A percentile compares a stretch with the other conserved stretches of the same genome.
phyloP scores from a whole-genome alignment of 805 yeast genomes.

The Suhomyces canberraensis region DNA sequence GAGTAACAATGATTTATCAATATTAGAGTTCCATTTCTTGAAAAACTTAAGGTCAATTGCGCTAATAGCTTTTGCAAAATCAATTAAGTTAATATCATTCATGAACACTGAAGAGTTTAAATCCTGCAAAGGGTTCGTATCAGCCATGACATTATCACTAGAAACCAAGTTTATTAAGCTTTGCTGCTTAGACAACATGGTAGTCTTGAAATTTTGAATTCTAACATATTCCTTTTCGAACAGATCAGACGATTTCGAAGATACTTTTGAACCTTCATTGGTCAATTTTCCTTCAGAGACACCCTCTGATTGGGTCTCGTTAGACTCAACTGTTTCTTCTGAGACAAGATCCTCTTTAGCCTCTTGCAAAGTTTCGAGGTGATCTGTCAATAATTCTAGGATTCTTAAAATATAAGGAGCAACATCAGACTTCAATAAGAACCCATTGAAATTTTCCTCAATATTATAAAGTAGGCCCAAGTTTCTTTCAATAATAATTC shows the following conservation, averaged over 20 bases:
- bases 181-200: slow-evolving; percentile 51
- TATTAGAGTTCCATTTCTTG: slow-evolving; percentile 71
- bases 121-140: slow-evolving; percentile 23
- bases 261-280: neutral
- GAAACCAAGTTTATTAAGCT: slow-evolving; percentile 27
- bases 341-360: slow-evolving; percentile 1
- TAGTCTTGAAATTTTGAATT: slow-evolving; percentile 50
- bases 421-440: slow-evolving; percentile 60
- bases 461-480: slow-evolving; percentile 54
- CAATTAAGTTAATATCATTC: slow-evolving; percentile 45
- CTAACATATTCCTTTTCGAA: slow-evolving; percentile 13
- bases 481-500: slow-evolving; percentile 47
- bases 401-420: slow-evolving; percentile 57
- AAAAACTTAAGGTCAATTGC: slow-evolving; percentile 65
- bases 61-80: slow-evolving; percentile 62
- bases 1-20: slow-evolving; percentile 73
- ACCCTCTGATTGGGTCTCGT: neutral
- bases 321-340: neutral
- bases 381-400: slow-evolving; percentile 45
- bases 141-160: slow-evolving; percentile 8
- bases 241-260: neutral
- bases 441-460: slow-evolving; percentile 61
- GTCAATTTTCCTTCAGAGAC: neutral
- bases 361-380: slow-evolving; percentile 3
- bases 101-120: slow-evolving; percentile 49